phyloP scores from a whole-genome alignment of 768 basidiomycete genomes.

The Dacryopinax spathularia region DNA sequence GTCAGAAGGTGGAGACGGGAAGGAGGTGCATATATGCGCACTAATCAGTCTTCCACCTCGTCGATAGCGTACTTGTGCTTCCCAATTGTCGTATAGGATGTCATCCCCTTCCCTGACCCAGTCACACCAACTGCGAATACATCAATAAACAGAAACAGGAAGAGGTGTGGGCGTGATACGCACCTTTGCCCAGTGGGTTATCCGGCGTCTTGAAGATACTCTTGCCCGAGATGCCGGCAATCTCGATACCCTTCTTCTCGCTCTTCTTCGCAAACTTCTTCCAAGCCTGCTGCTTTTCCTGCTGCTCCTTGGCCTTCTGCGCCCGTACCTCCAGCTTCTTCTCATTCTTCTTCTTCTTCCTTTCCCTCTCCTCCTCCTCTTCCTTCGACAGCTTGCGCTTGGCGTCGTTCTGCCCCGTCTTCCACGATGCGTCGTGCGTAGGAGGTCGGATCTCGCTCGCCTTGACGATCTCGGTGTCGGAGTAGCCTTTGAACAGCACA shows the following conservation, averaged over 20 bases:
- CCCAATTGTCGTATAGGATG: slow-evolving; percentile 45
- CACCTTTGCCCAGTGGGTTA: slow-evolving; percentile 75
- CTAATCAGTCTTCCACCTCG: slow-evolving; percentile 24
- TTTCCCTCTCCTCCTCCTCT: slow-evolving; percentile 77
- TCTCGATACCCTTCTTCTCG: slow-evolving; percentile 82
- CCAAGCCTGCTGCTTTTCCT: slow-evolving; percentile 71
- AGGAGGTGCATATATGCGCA: not conserved
- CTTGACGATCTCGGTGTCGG: slow-evolving; percentile 75
- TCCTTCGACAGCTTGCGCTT: slow-evolving; percentile 68
- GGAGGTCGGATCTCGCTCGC: slow-evolving; percentile 54
- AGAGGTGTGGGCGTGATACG: slow-evolving; percentile 9
- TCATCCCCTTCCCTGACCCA: slow-evolving; percentile 81
- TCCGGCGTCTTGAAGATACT: slow-evolving; percentile 93
- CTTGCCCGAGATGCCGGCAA: slow-evolving; percentile 74
- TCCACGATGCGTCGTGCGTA: slow-evolving; percentile 34
- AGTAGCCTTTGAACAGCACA: slow-evolving; percentile 83
- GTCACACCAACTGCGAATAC: slow-evolving; percentile 64
- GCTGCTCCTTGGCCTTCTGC: slow-evolving; percentile 79
- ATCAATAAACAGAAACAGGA: slow-evolving; percentile 13
- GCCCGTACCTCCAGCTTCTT: slow-evolving; percentile 76
- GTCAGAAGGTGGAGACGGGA: not conserved
- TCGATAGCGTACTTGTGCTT: slow-evolving; percentile 60
- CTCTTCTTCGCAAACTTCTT: slow-evolving; percentile 92
- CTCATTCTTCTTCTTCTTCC: slow-evolving; percentile 90
- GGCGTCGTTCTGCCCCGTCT: slow-evolving; percentile 29